These are phyloP conservation scores for Cyclotella kingstonii DNA, from an alignment of 108 stramenopile genomes.

Conservation along the genomic window DNA sequence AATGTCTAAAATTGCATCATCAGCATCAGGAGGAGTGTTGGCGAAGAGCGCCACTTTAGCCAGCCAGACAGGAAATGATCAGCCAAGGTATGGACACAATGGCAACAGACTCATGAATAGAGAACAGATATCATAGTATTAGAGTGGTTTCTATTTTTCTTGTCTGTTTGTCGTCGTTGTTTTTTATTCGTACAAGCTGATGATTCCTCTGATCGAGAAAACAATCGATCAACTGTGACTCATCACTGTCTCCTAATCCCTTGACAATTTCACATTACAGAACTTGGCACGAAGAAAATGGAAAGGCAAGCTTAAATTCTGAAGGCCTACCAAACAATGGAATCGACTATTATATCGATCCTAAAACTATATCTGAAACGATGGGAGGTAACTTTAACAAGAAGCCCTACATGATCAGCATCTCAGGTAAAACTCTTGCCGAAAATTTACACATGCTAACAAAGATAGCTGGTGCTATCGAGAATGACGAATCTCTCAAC, in stretches of 20 bases:
- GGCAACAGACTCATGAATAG: too few species aligned
- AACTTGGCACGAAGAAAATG: slow-evolving; percentile 51
- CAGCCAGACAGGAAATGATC: slow-evolving; percentile 78
- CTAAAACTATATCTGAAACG: slow-evolving; percentile 64
- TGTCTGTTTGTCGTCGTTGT: background rate
- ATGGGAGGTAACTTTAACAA: slow-evolving; percentile 41
- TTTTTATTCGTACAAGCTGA: background rate
- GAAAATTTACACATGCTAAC: slow-evolving; percentile 88
- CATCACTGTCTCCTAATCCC: background rate
- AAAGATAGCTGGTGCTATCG: slow-evolving; percentile 42
- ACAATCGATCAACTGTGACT: too few species aligned
- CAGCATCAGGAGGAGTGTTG: slow-evolving; percentile 67
- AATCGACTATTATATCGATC: slow-evolving; percentile 86
- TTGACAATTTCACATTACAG: slow-evolving; percentile 5
- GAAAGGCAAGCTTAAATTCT: slow-evolving; percentile 71
- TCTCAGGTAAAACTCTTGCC: slow-evolving; percentile 75
- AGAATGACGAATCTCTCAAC: slow-evolving; percentile 16
- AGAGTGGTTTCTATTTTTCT: background rate
- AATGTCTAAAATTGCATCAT: slow-evolving; percentile 75
- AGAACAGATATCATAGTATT: too few species aligned
- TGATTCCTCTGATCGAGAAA: background rate
- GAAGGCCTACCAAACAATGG: slow-evolving; percentile 92
- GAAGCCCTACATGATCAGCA: slow-evolving; percentile 90
- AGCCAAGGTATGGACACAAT: slow-evolving; percentile 60
- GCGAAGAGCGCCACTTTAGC: slow-evolving; percentile 81